Conservation (phyloP, 1,139 yeast genomes). For the Blastobotrys illinoisensis region DNA sequence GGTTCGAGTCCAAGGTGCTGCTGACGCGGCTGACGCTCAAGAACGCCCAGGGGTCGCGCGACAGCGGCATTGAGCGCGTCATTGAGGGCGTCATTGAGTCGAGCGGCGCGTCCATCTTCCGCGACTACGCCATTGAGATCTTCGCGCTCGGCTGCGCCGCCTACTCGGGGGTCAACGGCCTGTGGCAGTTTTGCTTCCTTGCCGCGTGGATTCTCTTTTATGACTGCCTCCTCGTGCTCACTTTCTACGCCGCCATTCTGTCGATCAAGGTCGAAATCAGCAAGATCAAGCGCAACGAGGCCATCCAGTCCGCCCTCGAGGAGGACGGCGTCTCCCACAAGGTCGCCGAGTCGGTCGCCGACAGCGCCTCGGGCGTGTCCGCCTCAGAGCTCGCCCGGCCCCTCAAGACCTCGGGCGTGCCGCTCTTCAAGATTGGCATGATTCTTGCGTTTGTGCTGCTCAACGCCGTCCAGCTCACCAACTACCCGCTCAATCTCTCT, state of each 20-base stretch:
- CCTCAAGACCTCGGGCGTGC: slow-evolving; percentile 37
- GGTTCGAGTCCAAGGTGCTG: slow-evolving; percentile 82
- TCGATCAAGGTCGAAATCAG: slow-evolving; percentile 87
- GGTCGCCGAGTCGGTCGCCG: slow-evolving; percentile 69
- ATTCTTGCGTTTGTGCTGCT: slow-evolving; percentile 63
- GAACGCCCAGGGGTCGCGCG: slow-evolving; percentile 14
- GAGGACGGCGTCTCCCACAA: slow-evolving; percentile 82
- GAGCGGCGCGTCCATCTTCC: slow-evolving; percentile 64
- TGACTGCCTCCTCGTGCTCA: slow-evolving; percentile 70
- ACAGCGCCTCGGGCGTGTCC: slow-evolving; percentile 19
- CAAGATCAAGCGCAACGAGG: slow-evolving; percentile 79
- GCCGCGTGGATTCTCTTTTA: slow-evolving; percentile 66
- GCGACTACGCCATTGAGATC: slow-evolving; percentile 76
- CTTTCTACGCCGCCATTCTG: slow-evolving; percentile 81
- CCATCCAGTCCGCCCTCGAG: slow-evolving; percentile 75
- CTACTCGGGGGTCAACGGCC: slow-evolving; percentile 53
- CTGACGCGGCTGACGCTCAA: slow-evolving; percentile 61
- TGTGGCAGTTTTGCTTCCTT: slow-evolving; percentile 77
- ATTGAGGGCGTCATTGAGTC: slow-evolving; percentile 55
- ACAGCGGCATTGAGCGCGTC: slow-evolving; percentile 30
- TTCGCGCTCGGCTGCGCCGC: slow-evolving; percentile 70
- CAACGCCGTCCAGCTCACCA: slow-evolving; percentile 43
- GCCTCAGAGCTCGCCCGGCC: slow-evolving; percentile 19
- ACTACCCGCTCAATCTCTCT: slow-evolving; percentile 43
- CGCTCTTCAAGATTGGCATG: slow-evolving; percentile 60